Conservation (phyloP, 2,329 filamentous ascomycete species). For the Cladosporium velox region DNA sequence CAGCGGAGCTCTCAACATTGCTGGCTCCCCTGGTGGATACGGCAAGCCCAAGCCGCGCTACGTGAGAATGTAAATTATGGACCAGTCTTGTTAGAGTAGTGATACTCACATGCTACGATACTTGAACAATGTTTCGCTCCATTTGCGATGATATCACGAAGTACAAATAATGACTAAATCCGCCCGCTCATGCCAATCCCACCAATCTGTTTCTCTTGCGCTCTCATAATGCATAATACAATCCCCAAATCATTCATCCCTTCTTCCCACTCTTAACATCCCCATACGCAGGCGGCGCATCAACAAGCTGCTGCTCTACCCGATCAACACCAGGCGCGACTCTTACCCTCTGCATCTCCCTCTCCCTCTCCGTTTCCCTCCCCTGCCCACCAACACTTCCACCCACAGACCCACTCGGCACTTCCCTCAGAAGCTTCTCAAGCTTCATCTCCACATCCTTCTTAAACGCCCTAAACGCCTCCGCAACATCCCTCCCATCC, state of each 20-base stretch:
- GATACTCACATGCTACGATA: background rate
- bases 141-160: background rate
- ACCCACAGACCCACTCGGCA: slow-evolving; percentile 21
- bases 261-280: slow-evolving; percentile 20
- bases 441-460: slow-evolving; percentile 30
- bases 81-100: background rate
- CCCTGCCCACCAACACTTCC: background rate
- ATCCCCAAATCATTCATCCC: background rate
- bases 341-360: background rate
- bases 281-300: slow-evolving; percentile 22
- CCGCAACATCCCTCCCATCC: slow-evolving; percentile 27
- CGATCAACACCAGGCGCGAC: background rate
- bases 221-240: background rate
- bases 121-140: background rate
- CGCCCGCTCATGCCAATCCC: background rate
- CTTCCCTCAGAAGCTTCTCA: slow-evolving; percentile 25
- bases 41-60: slow-evolving; percentile 15
- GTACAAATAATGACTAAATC: background rate
- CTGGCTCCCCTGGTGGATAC: slow-evolving; percentile 8
- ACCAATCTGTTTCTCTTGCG: background rate
- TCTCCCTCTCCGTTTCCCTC: background rate
- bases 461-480: slow-evolving; percentile 31
- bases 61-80: slow-evolving; percentile 7
- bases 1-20: slow-evolving; percentile 27
- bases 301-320: background rate